A percentile compares a stretch with the other conserved stretches of the same genome.
Evolutionary conservation across 2,329 filamentous ascomycete genomes (phyloP).

Genomic region (Elsinoe batatas): DNA sequence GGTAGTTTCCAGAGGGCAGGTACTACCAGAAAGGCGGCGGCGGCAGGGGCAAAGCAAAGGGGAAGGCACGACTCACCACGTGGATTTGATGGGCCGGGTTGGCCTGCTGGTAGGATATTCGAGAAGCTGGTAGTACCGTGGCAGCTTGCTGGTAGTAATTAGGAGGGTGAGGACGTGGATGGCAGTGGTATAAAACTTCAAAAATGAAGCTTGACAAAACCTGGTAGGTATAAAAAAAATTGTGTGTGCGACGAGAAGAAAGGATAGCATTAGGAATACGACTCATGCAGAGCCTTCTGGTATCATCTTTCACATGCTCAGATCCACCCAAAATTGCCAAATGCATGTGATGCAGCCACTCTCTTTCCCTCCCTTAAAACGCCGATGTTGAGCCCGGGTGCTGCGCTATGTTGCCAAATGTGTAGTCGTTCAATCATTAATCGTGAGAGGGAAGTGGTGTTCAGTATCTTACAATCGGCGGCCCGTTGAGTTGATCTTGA

Average conservation of each 20-base stretch:
- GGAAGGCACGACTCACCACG: background rate
- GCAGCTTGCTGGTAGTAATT: background rate
- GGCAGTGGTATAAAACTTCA: background rate
- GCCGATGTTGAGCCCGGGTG: background rate
- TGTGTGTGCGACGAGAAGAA: background rate
- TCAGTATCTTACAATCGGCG: slow-evolving; percentile 23
- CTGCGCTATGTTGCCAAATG: slow-evolving; percentile 1
- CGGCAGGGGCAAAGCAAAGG: background rate
- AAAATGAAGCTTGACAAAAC: background rate
- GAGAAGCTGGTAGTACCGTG: no score
- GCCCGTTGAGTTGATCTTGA: slow-evolving; percentile 27
- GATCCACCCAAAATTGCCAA: slow-evolving; percentile 5
- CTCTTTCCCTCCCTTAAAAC: background rate
- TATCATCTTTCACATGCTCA: background rate
- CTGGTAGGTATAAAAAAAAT: background rate
- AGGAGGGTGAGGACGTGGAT: background rate
- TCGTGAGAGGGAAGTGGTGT: slow-evolving; percentile 13
- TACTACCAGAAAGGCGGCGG: background rate
- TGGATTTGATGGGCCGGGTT: no score
- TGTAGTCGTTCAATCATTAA: slow-evolving; percentile 8
- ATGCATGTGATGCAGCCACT: slow-evolving; percentile 1
- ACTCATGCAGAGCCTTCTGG: slow-evolving; percentile 3
- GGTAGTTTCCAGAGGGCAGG: no score
- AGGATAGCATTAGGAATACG: background rate
- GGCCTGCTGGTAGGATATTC: no score